Evolutionary conservation across 2,329 filamentous ascomycete species (phyloP), one percentile per base, ranked within the genome.

Genomic region (Fusarium sp.): DNA sequence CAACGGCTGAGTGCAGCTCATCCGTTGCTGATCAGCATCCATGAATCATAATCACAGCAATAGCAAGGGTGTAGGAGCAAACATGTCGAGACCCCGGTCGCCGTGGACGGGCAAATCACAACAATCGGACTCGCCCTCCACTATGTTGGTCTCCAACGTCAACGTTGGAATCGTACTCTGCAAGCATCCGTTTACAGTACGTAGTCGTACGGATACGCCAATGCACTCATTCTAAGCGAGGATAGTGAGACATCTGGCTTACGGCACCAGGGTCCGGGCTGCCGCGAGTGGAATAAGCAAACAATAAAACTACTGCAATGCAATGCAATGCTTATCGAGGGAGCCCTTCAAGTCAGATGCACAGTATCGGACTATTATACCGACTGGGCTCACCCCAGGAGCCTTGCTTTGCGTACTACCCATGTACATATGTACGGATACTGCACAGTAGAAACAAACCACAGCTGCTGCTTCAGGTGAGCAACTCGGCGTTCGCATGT

Each of bases 261-360:
- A 50, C 63, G 57, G 57, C 50, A 56, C 47, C 48, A 50, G 64
- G 41, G 57, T 63, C 63, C 63, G 62, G 63, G 30, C 63, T 62
- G 63, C 66, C 58, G 54, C 63, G 53, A 62, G 32, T 69, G 37
- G 30, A 59, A 48, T 51, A 48, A 28, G 43, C 67, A 59, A 57
- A 55, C 59, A 54, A 64, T 60, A 34, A 30, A 42, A 40, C 63
- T 65, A 68, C 55, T 64, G 58, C 63, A 59, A 59, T 71, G 58
- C 43, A 66, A 64, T 71, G 58, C 43, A 66, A 64, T 60, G 63
- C 63, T 63, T 67, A 67, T 67, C 64, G 57, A 63, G 34, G 18
- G 50, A 51, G 32, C 37, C 28, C 30, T 49, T 32, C 37, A 45
- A 25, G 42, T 41, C 37, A 42, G 47, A 68, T 63, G 51, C 21